A percentile compares a stretch with the other conserved stretches of the same genome.
phyloP scores from a whole-genome alignment of 2,329 filamentous ascomycete species.

The Grosmannia huntii region DNA sequence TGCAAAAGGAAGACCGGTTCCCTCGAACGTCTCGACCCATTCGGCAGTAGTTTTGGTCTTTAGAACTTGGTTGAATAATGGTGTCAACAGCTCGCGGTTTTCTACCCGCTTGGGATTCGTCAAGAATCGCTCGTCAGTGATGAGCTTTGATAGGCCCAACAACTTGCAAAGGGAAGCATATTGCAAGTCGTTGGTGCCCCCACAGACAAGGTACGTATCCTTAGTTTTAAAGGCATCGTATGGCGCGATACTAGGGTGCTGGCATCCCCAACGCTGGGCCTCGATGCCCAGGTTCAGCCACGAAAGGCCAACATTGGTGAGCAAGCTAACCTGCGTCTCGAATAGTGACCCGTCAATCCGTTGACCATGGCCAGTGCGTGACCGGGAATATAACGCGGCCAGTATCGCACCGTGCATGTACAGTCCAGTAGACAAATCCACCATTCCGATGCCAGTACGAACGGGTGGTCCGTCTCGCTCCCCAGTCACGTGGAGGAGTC shows the following conservation, averaged over 20 bases:
- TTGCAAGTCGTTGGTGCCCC: conserved; percentile 6
- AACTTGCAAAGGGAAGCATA: conserved; percentile 1
- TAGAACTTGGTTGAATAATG: background rate
- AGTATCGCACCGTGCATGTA: conserved; percentile 9
- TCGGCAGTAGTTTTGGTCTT: background rate
- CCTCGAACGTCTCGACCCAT: conserved; percentile 1
- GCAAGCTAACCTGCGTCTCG: conserved; percentile 7
- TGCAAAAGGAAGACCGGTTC: conserved; percentile 1
- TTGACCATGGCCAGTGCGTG: conserved; percentile 3
- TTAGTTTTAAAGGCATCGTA: conserved; percentile 6
- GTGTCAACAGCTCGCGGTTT: background rate
- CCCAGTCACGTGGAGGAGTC: conserved; percentile 7
- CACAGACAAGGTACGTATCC: conserved; percentile 3
- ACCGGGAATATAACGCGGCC: conserved; percentile 2
- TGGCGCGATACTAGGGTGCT: conserved; percentile 5
- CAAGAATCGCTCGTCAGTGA: background rate
- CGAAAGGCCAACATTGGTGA: conserved; percentile 7
- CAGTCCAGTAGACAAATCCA: conserved; percentile 5
- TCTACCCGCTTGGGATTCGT: background rate
- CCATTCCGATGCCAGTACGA: conserved; percentile 4
- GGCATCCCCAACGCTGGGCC: conserved; percentile 5
- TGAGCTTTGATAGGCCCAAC: background rate
- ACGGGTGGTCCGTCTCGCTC: conserved; percentile 3
- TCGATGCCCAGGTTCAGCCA: conserved; percentile 8
- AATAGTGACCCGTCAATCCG: conserved; percentile 7